Base-by-base conservation (phyloP, 176 grass and related monocot genomes). In the Metroxylon sagu region DNA sequence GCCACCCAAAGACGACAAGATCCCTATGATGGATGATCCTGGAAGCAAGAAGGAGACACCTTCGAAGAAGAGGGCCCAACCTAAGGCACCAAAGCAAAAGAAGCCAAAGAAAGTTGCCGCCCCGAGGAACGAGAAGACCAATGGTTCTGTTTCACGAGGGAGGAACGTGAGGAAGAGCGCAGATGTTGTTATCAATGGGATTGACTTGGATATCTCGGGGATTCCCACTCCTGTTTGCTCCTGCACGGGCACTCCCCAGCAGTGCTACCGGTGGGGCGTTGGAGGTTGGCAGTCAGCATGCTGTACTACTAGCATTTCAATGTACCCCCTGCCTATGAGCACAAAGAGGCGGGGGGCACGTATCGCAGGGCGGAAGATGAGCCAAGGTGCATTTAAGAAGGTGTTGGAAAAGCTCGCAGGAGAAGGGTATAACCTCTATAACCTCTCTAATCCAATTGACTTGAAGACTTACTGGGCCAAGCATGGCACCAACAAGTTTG, bases 401-500 rank as follows among this genome's bases (percentile, higher is more conserved):
- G 68, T 70, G 10, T 29, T 70, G 27, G 68, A 70, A 55, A 70
- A 60, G 55, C 68, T 70, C 19, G 53, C 68, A 18, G 68, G 68
- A 19, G 68, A 70, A 58, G 68, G 68, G 3, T 70, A 70, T 70
- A 70, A 59, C 57, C 48, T 70, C 23, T 70, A 70, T 70, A 70
- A 59, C 57, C 48, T 70, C 23, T 58, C 30, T 59, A 70, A 70
- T 16, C 68, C 68, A 27, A 70, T 70, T 50, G 68, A 70, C 39
- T 70, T 70, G 35, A 58, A 48, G 54, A 26, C 54, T 60, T 31
- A 59, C 56, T 70, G 68, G 68, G 68, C 68, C 7, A 70, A 70
- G 57, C 68, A 70, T 60, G 68, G 68, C 16, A 70, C 68, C 30
- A 70, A 70, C 57, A 70, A 70, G 43, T 70, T 70, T 70, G 68